phyloP scores from a whole-genome alignment of 2,329 filamentous ascomycete species.

The Ophiostoma tasmaniense region DNA sequence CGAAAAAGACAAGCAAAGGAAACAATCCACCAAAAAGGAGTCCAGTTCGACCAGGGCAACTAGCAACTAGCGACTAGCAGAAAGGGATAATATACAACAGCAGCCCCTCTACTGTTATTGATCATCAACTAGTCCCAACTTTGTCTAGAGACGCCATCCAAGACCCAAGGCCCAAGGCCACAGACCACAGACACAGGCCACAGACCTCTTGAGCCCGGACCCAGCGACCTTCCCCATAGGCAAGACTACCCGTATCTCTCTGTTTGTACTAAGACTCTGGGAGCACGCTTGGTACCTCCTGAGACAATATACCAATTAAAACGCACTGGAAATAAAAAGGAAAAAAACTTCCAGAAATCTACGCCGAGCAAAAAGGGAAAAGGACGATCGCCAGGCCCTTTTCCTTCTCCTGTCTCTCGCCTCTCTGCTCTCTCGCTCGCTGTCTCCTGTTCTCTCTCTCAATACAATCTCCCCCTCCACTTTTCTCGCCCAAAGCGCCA shows the following conservation, averaged over 20 bases:
- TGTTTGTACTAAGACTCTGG: background rate
- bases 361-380: constrained; percentile 13
- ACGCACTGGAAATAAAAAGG: background rate
- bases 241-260: constrained; percentile 16
- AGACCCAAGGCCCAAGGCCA: background rate
- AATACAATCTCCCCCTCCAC: constrained; percentile 12
- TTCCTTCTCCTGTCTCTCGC: background rate
- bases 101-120: constrained; percentile 14
- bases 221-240: constrained; percentile 21
- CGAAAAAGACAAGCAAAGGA: no score
- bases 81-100: constrained; percentile 13
- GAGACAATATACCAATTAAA: constrained; percentile 3
- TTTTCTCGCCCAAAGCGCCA: constrained; percentile 13
- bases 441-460: background rate
- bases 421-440: background rate
- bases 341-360: background rate
- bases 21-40: background rate
- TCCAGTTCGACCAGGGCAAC: background rate
- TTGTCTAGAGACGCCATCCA: constrained; percentile 18
- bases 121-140: constrained; percentile 22
- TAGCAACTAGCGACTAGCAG: background rate
- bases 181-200: no score
- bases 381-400: constrained; percentile 16
- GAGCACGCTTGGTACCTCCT: background rate
- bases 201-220: constrained; percentile 13